phyloP scores from a whole-genome alignment of 2,329 filamentous ascomycete genomes.

The Epichloe sp. region DNA sequence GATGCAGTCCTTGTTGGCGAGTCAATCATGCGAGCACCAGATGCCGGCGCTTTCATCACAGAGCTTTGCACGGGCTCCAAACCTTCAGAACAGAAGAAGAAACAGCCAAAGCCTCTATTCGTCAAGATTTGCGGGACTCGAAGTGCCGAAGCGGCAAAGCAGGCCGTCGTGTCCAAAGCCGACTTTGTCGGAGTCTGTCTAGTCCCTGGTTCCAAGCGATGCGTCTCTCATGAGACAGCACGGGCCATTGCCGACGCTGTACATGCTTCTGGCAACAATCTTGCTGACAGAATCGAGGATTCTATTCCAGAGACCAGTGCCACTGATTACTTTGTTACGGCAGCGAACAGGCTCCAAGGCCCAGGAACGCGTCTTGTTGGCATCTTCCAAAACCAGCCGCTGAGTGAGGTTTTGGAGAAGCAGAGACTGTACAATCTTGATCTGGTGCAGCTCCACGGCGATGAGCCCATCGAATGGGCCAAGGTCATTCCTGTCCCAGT shows the following conservation, averaged over 20 bases:
- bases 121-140: constrained; percentile 96
- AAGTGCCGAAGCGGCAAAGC: constrained; percentile 63
- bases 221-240: constrained; percentile 66
- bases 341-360: constrained; percentile 33
- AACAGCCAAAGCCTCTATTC: constrained; percentile 38
- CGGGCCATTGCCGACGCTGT: constrained; percentile 68
- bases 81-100: constrained; percentile 21
- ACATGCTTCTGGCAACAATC: constrained; percentile 47
- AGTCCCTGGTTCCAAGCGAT: constrained; percentile 68
- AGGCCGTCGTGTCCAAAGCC: constrained; percentile 74
- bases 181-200: constrained; percentile 90
- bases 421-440: constrained; percentile 68
- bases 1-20: constrained; percentile 91
- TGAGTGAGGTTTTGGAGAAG: constrained; percentile 68
- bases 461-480: constrained; percentile 88
- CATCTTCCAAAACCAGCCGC: constrained; percentile 84
- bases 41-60: constrained; percentile 72
- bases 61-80: constrained; percentile 57
- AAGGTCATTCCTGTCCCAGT: constrained; percentile 83
- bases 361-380: constrained; percentile 69
- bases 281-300: constrained; percentile 19
- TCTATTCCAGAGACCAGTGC: constrained; percentile 20
- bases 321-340: constrained; percentile 59
- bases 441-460: constrained; percentile 83
- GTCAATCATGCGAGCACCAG: constrained; percentile 81